phyloP scores from a whole-genome alignment of 257 asterid species.

The Parsonsia alboflavescens region DNA sequence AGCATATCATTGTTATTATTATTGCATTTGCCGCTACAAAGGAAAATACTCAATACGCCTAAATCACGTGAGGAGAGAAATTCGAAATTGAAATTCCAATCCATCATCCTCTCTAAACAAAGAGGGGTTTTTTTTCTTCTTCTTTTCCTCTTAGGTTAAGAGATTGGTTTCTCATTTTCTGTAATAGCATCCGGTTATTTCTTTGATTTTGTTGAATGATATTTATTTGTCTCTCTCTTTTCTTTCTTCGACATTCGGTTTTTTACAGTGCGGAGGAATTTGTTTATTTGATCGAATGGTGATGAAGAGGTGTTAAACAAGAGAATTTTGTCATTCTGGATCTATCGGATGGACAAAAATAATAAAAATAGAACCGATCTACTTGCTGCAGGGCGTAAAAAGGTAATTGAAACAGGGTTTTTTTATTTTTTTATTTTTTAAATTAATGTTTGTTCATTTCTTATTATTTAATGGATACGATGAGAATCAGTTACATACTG shows the following conservation, averaged over 20 bases:
- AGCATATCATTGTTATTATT: not conserved
- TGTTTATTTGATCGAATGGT: not conserved
- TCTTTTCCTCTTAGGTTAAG: not conserved
- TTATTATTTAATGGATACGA: not conserved
- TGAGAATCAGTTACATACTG: not conserved
- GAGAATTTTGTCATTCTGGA: slow-evolving; percentile 25
- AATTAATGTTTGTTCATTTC: not conserved
- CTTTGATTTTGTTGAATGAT: not conserved
- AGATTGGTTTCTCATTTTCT: not conserved
- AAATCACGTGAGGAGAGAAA: not conserved
- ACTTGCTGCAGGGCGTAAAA: slow-evolving; percentile 88
- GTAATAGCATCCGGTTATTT: not conserved
- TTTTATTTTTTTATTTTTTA: not conserved
- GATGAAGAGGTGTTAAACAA: not conserved
- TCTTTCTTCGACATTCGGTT: not conserved
- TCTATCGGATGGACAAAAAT: slow-evolving; percentile 67
- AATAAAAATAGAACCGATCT: slow-evolving; percentile 78
- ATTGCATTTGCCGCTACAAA: not conserved
- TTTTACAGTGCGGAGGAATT: not conserved
- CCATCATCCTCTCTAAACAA: no score
- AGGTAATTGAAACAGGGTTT: slow-evolving; percentile 36
- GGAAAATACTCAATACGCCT: not conserved
- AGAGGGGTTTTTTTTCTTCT: not conserved
- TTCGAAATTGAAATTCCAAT: not conserved
- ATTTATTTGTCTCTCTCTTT: not conserved